These are phyloP conservation scores for Fonsecaea monophora DNA, from an alignment of 2,329 filamentous ascomycete genomes.

Conservation along the genomic window DNA sequence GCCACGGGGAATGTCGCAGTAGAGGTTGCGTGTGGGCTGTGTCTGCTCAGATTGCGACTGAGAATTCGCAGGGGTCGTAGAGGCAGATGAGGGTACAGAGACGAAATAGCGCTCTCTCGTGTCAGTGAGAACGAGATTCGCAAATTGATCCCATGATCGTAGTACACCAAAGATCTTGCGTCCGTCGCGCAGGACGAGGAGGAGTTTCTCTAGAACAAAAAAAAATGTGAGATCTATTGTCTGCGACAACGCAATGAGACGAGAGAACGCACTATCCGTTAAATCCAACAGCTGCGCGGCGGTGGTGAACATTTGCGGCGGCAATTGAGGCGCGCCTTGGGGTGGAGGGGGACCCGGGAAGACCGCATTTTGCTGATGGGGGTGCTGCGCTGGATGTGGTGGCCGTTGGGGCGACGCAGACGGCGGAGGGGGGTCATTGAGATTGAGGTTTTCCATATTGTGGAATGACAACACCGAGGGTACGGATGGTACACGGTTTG, in stretches of 20 bases:
- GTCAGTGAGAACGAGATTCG: slow-evolving; percentile 92
- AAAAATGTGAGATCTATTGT: not conserved
- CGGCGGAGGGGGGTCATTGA: slow-evolving; percentile 38
- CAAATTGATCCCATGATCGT: slow-evolving; percentile 97
- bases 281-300: slow-evolving; percentile 93
- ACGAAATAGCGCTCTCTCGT: slow-evolving; percentile 87
- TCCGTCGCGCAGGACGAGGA: slow-evolving; percentile 89
- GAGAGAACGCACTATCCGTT: slow-evolving; percentile 81
- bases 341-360: slow-evolving; percentile 36
- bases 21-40: slow-evolving; percentile 64
- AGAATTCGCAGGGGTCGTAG: slow-evolving; percentile 4
- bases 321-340: slow-evolving; percentile 56
- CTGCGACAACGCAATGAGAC: not conserved
- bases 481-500: not conserved
- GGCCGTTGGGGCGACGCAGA: slow-evolving; percentile 28
- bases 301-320: slow-evolving; percentile 97
- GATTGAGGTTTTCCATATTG: slow-evolving; percentile 43
- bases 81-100: slow-evolving; percentile 23
- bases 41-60: not conserved
- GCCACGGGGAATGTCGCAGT: slow-evolving; percentile 83
- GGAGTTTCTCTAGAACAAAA: slow-evolving; percentile 77
- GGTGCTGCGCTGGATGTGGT: slow-evolving; percentile 31
- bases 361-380: slow-evolving; percentile 31
- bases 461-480: not conserved
- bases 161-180: slow-evolving; percentile 92